Conservation (phyloP, 1,139 yeast genomes). For the Debaryomycetaceae sp. region DNA sequence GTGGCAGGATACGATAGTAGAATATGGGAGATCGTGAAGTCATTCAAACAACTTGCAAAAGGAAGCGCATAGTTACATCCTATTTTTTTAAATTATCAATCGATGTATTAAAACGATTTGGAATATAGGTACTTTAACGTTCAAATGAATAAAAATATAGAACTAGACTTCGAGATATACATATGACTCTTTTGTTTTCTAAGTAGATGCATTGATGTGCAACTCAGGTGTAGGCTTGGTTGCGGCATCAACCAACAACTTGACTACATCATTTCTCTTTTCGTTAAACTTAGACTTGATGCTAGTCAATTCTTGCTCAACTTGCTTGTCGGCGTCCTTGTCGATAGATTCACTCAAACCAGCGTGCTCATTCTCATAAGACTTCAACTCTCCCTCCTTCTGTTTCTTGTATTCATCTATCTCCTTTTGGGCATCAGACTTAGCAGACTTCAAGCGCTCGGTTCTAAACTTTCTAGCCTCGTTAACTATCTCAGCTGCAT, state of each 20-base stretch:
- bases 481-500: slow-evolving; percentile 91
- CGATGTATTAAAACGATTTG: neutral
- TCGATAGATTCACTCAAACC: slow-evolving; percentile 67
- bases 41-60: slow-evolving; percentile 39
- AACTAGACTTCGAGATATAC: slow-evolving; percentile 1
- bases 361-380: slow-evolving; percentile 65
- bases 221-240: slow-evolving; percentile 75
- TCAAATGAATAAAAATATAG: neutral
- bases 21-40: slow-evolving; percentile 55
- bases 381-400: slow-evolving; percentile 79
- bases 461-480: slow-evolving; percentile 88
- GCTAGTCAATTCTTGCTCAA: slow-evolving; percentile 55
- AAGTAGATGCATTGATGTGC: slow-evolving; percentile 65
- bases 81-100: neutral
- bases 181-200: slow-evolving; percentile 1
- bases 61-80: slow-evolving; percentile 18
- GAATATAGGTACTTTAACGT: neutral
- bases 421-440: slow-evolving; percentile 87
- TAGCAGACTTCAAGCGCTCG: slow-evolving; percentile 87
- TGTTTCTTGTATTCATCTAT: slow-evolving; percentile 80
- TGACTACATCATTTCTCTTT: slow-evolving; percentile 67
- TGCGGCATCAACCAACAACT: slow-evolving; percentile 77
- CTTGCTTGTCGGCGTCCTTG: slow-evolving; percentile 65
- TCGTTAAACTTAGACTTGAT: slow-evolving; percentile 61
- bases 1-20: slow-evolving; percentile 83